Evolutionary conservation across 352 stramenopile genomes (phyloP).

Genomic region (Albugo laibachii): DNA sequence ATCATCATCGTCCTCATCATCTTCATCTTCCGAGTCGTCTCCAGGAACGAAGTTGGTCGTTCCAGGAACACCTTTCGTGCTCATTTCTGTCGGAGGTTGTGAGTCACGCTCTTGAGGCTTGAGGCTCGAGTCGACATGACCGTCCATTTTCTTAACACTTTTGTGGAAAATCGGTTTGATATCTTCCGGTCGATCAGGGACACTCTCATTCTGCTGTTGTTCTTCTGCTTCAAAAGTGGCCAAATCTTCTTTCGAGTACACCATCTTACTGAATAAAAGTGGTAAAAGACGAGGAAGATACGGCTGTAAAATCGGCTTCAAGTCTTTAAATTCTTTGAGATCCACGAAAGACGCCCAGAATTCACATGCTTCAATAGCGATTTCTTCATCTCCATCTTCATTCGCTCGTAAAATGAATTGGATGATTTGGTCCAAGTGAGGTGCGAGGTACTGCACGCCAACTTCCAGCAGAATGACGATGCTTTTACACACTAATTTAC

Average conservation of each 20-base stretch:
- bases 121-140: slow-evolving; percentile 1
- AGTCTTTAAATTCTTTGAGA: slow-evolving; percentile 77
- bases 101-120: background rate
- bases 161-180: slow-evolving; percentile 72
- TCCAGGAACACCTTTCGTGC: slow-evolving; percentile 3
- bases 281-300: slow-evolving; percentile 84
- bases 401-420: slow-evolving; percentile 81
- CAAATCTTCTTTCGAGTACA: slow-evolving; percentile 89
- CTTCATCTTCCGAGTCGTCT: slow-evolving; percentile 77
- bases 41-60: slow-evolving; percentile 12
- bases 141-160: slow-evolving; percentile 12
- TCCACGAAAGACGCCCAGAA: slow-evolving; percentile 85
- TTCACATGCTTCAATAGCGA: slow-evolving; percentile 78
- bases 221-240: slow-evolving; percentile 80
- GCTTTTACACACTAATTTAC: slow-evolving; percentile 79
- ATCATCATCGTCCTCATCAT: slow-evolving; percentile 77
- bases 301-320: slow-evolving; percentile 73
- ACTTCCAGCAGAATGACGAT: slow-evolving; percentile 82
- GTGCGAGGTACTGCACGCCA: slow-evolving; percentile 76
- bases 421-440: slow-evolving; percentile 79
- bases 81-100: slow-evolving; percentile 11
- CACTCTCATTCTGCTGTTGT: slow-evolving; percentile 67
- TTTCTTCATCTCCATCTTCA: slow-evolving; percentile 69
- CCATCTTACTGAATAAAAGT: slow-evolving; percentile 85
- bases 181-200: slow-evolving; percentile 80